Conservation (phyloP, 495 filamentous ascomycete genomes). For the Zalerion maritima region DNA sequence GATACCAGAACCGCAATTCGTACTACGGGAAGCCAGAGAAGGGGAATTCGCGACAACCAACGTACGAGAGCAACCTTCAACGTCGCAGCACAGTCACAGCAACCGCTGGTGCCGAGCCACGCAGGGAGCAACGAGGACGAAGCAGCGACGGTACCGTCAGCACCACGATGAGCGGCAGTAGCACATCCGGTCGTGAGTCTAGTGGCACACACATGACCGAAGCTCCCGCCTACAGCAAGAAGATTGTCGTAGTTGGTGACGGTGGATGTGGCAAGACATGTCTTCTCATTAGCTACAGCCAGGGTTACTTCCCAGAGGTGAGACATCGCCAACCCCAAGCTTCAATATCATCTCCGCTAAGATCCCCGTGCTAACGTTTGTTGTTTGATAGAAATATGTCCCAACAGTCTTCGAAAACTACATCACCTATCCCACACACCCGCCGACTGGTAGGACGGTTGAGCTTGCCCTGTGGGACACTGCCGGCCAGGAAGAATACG, state of each 20-base stretch:
- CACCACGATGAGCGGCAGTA: constrained; percentile 50
- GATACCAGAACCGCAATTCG: constrained; percentile 29
- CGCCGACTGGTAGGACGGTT: constrained; percentile 74
- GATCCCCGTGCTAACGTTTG: constrained; percentile 2
- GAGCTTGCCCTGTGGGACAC: constrained; percentile 98
- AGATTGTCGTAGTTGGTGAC: constrained; percentile 96
- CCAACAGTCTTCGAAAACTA: constrained; percentile 99
- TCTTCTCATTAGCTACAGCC: constrained; percentile 91
- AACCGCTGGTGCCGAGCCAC: constrained; percentile 11
- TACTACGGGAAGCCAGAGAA: too few relatives aligned
- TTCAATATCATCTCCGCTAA: neutral
- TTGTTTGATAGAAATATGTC: constrained; percentile 76
- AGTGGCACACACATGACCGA: constrained; percentile 72
- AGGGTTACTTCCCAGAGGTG: constrained; percentile 98
- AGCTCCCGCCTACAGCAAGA: constrained; percentile 90
- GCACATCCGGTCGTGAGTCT: constrained; percentile 55
- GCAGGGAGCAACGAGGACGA: constrained; percentile 27
- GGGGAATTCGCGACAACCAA: constrained; percentile 8
- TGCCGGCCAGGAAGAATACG: constrained; percentile 96
- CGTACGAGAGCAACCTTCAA: constrained; percentile 25
- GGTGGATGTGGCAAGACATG: constrained; percentile 98
- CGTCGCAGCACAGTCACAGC: constrained; percentile 18
- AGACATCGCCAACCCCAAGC: constrained; percentile 10
- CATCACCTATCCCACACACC: constrained; percentile 88
- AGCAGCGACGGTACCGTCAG: constrained; percentile 65